phyloP scores from a whole-genome alignment of 1,284 basidiomycete species.

The Irpex sp. region DNA sequence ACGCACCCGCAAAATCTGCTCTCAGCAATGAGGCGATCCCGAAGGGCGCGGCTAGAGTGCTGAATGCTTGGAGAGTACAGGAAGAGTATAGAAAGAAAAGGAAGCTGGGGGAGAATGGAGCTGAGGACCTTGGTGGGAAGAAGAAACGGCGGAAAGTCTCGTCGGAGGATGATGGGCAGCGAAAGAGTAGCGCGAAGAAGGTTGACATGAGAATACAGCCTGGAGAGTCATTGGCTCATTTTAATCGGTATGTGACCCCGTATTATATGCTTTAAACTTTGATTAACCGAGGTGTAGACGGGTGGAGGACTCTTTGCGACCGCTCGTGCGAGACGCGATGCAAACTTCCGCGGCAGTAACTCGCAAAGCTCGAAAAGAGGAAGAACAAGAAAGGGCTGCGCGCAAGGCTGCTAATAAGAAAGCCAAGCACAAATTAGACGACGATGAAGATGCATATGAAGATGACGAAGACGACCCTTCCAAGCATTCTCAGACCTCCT shows the following conservation, averaged over 20 bases:
- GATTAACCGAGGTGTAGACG: conserved; percentile 39
- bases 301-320: conserved; percentile 67
- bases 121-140: conserved; percentile 23
- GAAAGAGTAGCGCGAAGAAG: conserved; percentile 4
- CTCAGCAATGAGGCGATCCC: conserved; percentile 53
- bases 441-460: conserved; percentile 2
- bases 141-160: conserved; percentile 34
- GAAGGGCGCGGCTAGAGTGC: conserved; percentile 58
- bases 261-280: conserved; percentile 2
- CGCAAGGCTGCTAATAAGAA: conserved; percentile 13
- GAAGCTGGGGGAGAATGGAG: conserved; percentile 30
- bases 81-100: conserved; percentile 52
- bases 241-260: conserved; percentile 57
- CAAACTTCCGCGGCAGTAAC: conserved; percentile 49
- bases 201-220: conserved; percentile 47
- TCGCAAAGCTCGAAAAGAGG: conserved; percentile 44
- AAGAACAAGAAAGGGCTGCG: conserved; percentile 25
- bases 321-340: conserved; percentile 57
- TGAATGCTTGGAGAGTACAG: conserved; percentile 58
- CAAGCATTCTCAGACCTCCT: conserved; percentile 4
- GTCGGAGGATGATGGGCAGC: conserved; percentile 19
- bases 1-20: conserved; percentile 22
- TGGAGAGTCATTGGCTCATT: conserved; percentile 70
- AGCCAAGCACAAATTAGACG: conserved; percentile 1
- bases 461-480: conserved; percentile 8